Conservation (phyloP, 2,329 filamentous ascomycete genomes). For the Zalaria obscura region DNA sequence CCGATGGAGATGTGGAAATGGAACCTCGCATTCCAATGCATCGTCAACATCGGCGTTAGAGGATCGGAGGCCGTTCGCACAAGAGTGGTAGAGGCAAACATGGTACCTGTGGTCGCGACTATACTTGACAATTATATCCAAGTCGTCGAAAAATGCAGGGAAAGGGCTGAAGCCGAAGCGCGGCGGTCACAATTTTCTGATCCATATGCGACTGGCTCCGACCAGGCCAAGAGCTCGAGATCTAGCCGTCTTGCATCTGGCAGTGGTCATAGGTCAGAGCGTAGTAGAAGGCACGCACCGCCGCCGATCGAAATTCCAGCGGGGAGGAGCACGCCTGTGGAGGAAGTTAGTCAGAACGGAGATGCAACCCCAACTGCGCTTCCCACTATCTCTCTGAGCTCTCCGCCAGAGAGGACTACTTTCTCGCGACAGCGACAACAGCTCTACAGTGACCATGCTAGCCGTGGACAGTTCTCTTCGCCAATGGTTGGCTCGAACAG, state of each 20-base stretch:
- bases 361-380: constrained; percentile 45
- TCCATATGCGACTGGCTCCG: constrained; percentile 25
- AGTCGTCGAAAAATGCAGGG: constrained; percentile 80
- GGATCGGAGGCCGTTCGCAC: constrained; percentile 91
- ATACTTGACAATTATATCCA: constrained; percentile 98
- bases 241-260: too few species aligned
- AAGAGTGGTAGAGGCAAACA: constrained; percentile 92
- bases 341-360: constrained; percentile 32
- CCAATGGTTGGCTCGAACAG: constrained; percentile 10
- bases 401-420: constrained; percentile 56
- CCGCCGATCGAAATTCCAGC: constrained; percentile 72
- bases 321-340: constrained; percentile 28
- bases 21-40: constrained; percentile 97
- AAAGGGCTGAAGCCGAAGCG: constrained; percentile 28
- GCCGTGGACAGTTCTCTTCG: constrained; percentile 13
- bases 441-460: constrained; percentile 31
- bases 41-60: constrained; percentile 95
- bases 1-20: constrained; percentile 99
- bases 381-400: constrained; percentile 47
- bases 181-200: constrained; percentile 1
- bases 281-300: constrained; percentile 58
- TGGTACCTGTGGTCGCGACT: constrained; percentile 97
- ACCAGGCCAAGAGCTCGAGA: constrained; percentile 58
- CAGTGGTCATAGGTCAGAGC: constrained; percentile 23
- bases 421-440: constrained; percentile 43